Base-by-base conservation (phyloP, 495 filamentous ascomycete genomes). In the Cairneyella variabilis region DNA sequence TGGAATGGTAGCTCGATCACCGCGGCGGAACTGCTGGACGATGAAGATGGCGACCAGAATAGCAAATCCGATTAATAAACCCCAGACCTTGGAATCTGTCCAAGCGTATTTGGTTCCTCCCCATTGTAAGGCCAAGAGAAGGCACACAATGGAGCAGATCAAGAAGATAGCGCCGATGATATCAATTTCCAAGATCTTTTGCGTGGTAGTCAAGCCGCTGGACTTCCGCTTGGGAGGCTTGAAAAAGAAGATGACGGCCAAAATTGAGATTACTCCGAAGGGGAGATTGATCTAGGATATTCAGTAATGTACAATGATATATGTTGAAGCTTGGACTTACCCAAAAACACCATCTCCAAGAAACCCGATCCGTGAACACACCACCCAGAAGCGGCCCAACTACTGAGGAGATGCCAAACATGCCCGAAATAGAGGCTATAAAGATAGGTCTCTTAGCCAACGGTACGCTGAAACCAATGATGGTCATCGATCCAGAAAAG, bases 351-450 rank as follows among this genome's bases (percentile, higher is more conserved):
- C 79, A 84, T 42, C 80, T 66, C 81, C 79, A 83, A 8, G 71
- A 70, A 12, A 79, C 66, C 37, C 79, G 71, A 46, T 85, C 76
- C 1, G 85, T 88, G 43, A 89, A 80, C 0, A 76, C 73, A 21
- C 85, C 85, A 41, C 83, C 82, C 18, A 86, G 57, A 22, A 86
- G 49, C 0, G 83, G 83, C 0, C 82, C 79, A 7, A 66, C 38
- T 0, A 76, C 69, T 22, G 61, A 57, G 1, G 58, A 55, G 10
- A 62, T 50, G 25, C 54, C 56, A 38, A 55, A 62, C 81, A 92
- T 92, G 47, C 76, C 83, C 2, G 86, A 86, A 42, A 97, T 75
- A 11, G 90, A 56, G 1, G 88, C 86, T 27, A 85, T 88, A 53
- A 81, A 90, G 32, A 83, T 73, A 0, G 90, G 88, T 18, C 90